A percentile compares a stretch with the other conserved stretches of the same genome.
These are phyloP conservation scores for Pythium dissimile DNA, from an alignment of 352 stramenopile species.

Conservation along the genomic window DNA sequence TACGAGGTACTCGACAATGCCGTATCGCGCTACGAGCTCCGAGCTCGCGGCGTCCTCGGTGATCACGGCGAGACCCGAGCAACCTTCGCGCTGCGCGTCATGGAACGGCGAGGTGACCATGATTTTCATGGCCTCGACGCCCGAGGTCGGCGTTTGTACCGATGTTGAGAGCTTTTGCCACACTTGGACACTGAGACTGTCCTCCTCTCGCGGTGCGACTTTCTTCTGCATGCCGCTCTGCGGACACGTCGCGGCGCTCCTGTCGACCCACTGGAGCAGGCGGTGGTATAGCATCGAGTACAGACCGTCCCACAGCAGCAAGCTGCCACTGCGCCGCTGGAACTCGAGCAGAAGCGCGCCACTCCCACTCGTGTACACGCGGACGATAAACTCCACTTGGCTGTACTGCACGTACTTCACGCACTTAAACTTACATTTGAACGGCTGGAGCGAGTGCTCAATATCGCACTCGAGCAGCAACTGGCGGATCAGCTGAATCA, in stretches of 20 bases:
- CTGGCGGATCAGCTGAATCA: constrained; percentile 46
- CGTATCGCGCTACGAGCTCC: constrained; percentile 48
- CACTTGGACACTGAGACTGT: constrained; percentile 52
- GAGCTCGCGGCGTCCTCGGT: constrained; percentile 63
- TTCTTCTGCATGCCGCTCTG: constrained; percentile 77
- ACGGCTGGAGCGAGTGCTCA: constrained; percentile 59
- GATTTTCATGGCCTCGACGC: constrained; percentile 81
- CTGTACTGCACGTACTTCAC: constrained; percentile 85
- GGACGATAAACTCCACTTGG: constrained; percentile 75
- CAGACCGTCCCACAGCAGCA: constrained; percentile 78
- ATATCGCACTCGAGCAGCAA: constrained; percentile 56
- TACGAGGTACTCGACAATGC: constrained; percentile 55
- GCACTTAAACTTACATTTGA: constrained; percentile 87
- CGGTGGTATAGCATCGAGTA: constrained; percentile 73
- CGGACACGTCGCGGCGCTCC: constrained; percentile 39
- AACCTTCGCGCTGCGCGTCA: constrained; percentile 75
- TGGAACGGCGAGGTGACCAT: constrained; percentile 75
- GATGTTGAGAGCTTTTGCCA: constrained; percentile 54
- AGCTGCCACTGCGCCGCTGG: constrained; percentile 66
- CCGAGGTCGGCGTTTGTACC: constrained; percentile 52
- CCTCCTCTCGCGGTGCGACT: constrained; percentile 32
- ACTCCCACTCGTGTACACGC: constrained; percentile 46
- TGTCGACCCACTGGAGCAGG: constrained; percentile 44
- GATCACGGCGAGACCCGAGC: constrained; percentile 61
- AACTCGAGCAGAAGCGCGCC: constrained; percentile 63